These are phyloP conservation scores for Tricholoma furcatifolium DNA, from an alignment of 768 basidiomycete species.

Conservation along the genomic window DNA sequence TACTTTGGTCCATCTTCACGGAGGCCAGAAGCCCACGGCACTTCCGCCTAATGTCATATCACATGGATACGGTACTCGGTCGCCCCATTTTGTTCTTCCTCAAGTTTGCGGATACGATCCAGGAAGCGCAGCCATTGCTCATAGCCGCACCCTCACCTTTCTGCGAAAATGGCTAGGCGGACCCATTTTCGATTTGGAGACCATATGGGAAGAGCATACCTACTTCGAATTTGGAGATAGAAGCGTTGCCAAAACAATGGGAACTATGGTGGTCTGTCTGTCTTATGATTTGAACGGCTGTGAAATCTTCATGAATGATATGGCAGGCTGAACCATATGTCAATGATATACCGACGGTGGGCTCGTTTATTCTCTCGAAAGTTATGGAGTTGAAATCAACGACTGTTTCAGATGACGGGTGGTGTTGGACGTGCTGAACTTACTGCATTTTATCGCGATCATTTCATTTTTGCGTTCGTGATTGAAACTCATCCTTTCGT, in stretches of 20 bases:
- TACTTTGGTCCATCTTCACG: constrained; percentile 34
- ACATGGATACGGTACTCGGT: constrained; percentile 25
- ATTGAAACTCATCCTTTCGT: too few species aligned
- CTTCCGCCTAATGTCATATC: constrained; percentile 22
- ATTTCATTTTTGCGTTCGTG: constrained; percentile 51
- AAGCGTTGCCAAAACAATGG: constrained; percentile 55
- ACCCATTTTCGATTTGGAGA: constrained; percentile 54
- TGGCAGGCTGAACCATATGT: constrained; percentile 55
- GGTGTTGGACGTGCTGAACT: constrained; percentile 50
- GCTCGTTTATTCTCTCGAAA: constrained; percentile 5
- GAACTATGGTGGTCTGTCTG: constrained; percentile 50
- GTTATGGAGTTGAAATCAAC: neutral
- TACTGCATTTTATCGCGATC: constrained; percentile 54
- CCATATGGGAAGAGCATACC: constrained; percentile 61
- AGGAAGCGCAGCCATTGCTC: constrained; percentile 40
- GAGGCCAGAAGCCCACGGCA: constrained; percentile 20
- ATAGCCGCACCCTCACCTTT: constrained; percentile 46
- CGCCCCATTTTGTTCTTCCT: constrained; percentile 43
- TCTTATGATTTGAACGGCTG: neutral
- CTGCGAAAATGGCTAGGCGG: constrained; percentile 45
- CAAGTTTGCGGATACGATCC: constrained; percentile 38
- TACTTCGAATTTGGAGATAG: constrained; percentile 51
- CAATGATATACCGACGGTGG: constrained; percentile 55
- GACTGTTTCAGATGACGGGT: constrained; percentile 45
- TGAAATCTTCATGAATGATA: neutral